Conservation (phyloP, 1,284 basidiomycete species). For the Pterulicium gracile region DNA sequence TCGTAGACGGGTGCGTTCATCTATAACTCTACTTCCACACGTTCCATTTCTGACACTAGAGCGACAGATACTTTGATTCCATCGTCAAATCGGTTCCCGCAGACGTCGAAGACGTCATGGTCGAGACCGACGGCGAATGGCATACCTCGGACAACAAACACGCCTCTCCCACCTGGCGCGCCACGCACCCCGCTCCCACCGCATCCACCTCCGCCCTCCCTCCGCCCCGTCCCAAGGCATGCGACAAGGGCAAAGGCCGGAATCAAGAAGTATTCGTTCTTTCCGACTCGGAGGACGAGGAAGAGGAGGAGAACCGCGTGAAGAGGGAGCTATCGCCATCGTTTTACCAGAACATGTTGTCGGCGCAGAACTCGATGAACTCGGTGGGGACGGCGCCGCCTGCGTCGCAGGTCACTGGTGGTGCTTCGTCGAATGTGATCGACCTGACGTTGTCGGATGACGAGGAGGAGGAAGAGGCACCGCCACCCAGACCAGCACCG, state of each 20-base stretch:
- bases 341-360: slow-evolving; percentile 32
- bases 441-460: slow-evolving; percentile 59
- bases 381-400: slow-evolving; percentile 16
- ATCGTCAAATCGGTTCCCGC: slow-evolving; percentile 74
- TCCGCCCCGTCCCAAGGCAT: slow-evolving; percentile 16
- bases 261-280: slow-evolving; percentile 54
- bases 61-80: slow-evolving; percentile 66
- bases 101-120: slow-evolving; percentile 80
- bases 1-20: slow-evolving; percentile 76
- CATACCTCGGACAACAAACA: slow-evolving; percentile 83
- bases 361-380: slow-evolving; percentile 21
- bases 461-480: slow-evolving; percentile 54
- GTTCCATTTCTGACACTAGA: slow-evolving; percentile 3
- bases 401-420: slow-evolving; percentile 13
- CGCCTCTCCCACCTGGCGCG: slow-evolving; percentile 64
- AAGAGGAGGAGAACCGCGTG: slow-evolving; percentile 64
- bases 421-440: slow-evolving; percentile 41
- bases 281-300: slow-evolving; percentile 66
- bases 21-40: slow-evolving; percentile 6
- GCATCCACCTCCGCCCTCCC: slow-evolving; percentile 13
- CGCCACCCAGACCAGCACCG: neutral
- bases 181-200: slow-evolving; percentile 35
- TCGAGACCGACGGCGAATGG: slow-evolving; percentile 94
- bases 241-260: slow-evolving; percentile 27
- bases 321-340: slow-evolving; percentile 63